Evolutionary conservation across 75 land plant species (phyloP).

Genomic region (Adiantum capillusveneris): DNA sequence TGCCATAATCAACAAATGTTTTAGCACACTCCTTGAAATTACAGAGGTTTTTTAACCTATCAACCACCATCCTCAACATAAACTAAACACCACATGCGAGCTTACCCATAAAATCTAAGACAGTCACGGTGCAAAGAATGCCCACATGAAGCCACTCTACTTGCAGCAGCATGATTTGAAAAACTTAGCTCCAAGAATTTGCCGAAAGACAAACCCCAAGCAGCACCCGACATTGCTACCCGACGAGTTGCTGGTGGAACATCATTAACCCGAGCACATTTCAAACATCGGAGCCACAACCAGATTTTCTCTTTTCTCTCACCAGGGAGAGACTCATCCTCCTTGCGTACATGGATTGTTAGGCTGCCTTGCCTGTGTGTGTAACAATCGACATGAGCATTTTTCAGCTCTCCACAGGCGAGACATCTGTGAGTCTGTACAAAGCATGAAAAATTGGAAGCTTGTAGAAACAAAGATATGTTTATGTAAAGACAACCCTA

Average conservation of each 20-base stretch:
- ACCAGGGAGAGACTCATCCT: conserved; percentile 43
- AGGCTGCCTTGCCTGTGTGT: conserved; percentile 85
- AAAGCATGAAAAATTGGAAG: neutral
- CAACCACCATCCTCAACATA: no score
- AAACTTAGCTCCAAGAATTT: conserved; percentile 92
- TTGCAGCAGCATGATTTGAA: conserved; percentile 52
- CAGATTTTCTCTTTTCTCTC: conserved; percentile 81
- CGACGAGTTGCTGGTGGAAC: conserved; percentile 54
- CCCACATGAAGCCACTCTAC: conserved; percentile 61
- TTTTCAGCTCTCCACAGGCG: conserved; percentile 69
- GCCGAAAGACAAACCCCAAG: conserved; percentile 84
- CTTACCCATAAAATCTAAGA: conserved; percentile 89
- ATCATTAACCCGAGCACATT: conserved; percentile 48
- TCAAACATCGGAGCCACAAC: conserved; percentile 97
- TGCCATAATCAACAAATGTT: no score
- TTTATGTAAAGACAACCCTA: no score
- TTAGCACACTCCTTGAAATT: no score
- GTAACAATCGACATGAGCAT: conserved; percentile 73
- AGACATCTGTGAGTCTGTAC: conserved; percentile 46
- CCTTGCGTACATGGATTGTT: conserved; percentile 51
- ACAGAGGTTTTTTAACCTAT: no score
- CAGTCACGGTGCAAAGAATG: conserved; percentile 74
- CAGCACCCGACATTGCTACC: conserved; percentile 69
- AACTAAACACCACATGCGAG: neutral
- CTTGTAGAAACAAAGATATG: no score